Evolutionary conservation across 257 asterid genomes (phyloP).

Genomic region (Plantago major): DNA sequence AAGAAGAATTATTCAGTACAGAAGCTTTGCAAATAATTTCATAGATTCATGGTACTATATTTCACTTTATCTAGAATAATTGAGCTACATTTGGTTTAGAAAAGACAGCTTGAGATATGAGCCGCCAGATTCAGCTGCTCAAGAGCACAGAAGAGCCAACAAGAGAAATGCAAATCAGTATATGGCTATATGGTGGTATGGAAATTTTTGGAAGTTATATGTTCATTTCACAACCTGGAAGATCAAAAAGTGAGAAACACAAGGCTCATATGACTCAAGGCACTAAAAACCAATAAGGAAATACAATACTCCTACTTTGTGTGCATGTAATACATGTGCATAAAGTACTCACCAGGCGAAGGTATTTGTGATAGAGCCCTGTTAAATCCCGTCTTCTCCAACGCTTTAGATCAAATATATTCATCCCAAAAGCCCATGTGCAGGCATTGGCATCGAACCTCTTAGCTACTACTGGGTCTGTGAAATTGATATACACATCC

Average conservation of each 20-base stretch:
- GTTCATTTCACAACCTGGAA: too few species aligned
- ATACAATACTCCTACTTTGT: not conserved
- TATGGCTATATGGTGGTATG: not conserved
- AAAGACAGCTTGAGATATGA: not conserved
- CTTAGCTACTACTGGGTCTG: constrained; percentile 57
- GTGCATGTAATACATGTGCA: constrained; percentile 3
- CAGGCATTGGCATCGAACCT: constrained; percentile 52
- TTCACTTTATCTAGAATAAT: not conserved
- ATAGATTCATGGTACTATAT: too few species aligned
- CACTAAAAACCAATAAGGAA: too few species aligned
- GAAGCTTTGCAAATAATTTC: too few species aligned
- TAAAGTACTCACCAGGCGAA: constrained; percentile 51
- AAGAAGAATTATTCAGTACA: too few species aligned
- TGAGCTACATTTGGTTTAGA: not conserved
- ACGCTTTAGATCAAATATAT: constrained; percentile 69
- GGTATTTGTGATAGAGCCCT: constrained; percentile 57
- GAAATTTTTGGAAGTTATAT: too few species aligned
- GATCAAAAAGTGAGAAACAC: too few species aligned
- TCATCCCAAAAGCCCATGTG: constrained; percentile 99
- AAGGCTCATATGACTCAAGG: too few species aligned
- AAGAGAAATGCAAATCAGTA: not conserved
- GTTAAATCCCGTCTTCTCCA: constrained; percentile 75
- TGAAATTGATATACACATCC: constrained; percentile 68
- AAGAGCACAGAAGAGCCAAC: not conserved
- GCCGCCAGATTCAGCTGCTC: not conserved